These are phyloP conservation scores for Pseudopyricularia javanii DNA, from an alignment of 2,329 filamentous ascomycete genomes.

Conservation along the genomic window DNA sequence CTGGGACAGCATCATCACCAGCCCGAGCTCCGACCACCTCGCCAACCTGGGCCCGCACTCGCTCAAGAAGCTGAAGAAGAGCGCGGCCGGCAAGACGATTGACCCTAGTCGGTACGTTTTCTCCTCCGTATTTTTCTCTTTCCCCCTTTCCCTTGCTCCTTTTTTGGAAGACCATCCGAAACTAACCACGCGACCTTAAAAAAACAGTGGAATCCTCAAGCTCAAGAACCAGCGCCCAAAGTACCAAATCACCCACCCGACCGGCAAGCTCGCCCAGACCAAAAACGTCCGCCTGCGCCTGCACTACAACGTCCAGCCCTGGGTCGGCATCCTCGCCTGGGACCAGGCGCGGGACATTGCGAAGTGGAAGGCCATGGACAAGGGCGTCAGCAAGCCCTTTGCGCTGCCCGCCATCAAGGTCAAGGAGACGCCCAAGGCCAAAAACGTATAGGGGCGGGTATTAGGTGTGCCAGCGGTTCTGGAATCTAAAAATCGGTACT, in stretches of 20 bases:
- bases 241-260: conserved; percentile 91
- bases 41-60: conserved; percentile 46
- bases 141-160: not conserved
- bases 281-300: conserved; percentile 66
- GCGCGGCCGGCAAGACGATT: conserved; percentile 45
- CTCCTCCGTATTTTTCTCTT: not conserved
- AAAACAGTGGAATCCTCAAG: conserved; percentile 53
- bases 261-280: conserved; percentile 62
- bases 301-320: conserved; percentile 96
- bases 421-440: conserved; percentile 24
- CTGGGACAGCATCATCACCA: conserved; percentile 91
- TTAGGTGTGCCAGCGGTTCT: too few relatives aligned
- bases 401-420: conserved; percentile 53
- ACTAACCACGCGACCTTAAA: too few relatives aligned
- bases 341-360: conserved; percentile 45
- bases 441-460: not conserved
- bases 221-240: conserved; percentile 83
- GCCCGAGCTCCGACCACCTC: conserved; percentile 50
- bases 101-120: conserved; percentile 40
- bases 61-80: conserved; percentile 49
- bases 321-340: conserved; percentile 86
- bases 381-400: conserved; percentile 54
- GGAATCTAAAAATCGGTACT: not conserved
- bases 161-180: not conserved
- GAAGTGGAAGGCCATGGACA: conserved; percentile 52